These are phyloP conservation scores for Tylopilus microsporus DNA, from an alignment of 1,284 basidiomycete genomes.

Conservation along the genomic window DNA sequence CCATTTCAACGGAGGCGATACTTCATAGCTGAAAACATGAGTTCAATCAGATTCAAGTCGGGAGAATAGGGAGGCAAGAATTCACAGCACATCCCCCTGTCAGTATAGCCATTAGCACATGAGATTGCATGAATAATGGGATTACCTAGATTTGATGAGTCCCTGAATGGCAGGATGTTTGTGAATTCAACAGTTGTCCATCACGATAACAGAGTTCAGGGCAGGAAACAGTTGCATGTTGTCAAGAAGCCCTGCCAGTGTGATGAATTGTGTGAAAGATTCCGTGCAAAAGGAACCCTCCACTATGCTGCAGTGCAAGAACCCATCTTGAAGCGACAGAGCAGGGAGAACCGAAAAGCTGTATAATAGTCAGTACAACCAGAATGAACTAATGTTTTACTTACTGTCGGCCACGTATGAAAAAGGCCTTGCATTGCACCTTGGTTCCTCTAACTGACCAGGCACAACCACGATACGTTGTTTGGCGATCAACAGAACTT, in stretches of 20 bases:
- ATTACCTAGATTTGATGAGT: neutral
- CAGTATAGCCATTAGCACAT: neutral
- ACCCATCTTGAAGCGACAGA: neutral
- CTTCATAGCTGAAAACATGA: too few relatives aligned
- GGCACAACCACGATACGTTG: neutral
- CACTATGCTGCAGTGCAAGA: neutral
- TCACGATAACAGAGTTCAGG: neutral
- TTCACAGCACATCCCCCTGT: too few relatives aligned
- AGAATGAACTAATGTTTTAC: neutral
- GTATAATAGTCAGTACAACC: neutral
- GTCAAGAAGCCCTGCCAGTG: neutral
- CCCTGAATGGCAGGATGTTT: neutral
- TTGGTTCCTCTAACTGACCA: too few relatives aligned
- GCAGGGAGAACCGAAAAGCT: neutral
- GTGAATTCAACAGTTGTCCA: neutral
- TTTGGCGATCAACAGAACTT: slow-evolving; percentile 11
- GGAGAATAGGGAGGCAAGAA: too few relatives aligned
- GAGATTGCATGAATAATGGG: neutral
- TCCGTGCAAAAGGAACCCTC: neutral
- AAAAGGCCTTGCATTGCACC: slow-evolving; percentile 7
- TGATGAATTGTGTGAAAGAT: neutral
- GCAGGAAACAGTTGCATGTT: neutral
- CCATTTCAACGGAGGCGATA: too few relatives aligned
- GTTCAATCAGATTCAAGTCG: too few relatives aligned
- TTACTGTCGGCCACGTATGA: slow-evolving; percentile 24